These are phyloP conservation scores for Aleurites moluccanus DNA, from an alignment of 441 rosid genomes.

Conservation along the genomic window DNA sequence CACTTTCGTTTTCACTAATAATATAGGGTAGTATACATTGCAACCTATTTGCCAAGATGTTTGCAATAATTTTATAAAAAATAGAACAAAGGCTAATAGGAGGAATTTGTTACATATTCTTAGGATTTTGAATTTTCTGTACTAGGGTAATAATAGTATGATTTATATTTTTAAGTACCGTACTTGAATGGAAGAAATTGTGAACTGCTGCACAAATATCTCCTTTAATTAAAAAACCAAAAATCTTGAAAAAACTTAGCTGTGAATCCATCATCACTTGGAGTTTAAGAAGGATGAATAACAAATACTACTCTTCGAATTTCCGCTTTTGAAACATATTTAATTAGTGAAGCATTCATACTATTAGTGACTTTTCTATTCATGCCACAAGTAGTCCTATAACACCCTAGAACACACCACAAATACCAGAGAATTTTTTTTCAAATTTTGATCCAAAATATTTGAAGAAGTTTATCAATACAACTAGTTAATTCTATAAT, in stretches of 20 bases:
- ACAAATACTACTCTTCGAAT: no score
- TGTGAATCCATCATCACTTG: no score
- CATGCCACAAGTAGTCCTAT: not conserved
- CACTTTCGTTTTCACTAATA: not conserved
- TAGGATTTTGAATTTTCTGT: not conserved
- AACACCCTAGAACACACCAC: no score
- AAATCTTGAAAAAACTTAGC: no score
- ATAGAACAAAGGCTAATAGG: not conserved
- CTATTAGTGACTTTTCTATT: no score
- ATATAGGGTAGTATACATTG: not conserved
- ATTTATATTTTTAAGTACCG: not conserved
- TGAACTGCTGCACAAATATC: not conserved
- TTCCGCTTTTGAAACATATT: no score
- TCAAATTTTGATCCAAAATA: no score
- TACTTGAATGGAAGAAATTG: not conserved
- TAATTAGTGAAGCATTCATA: no score
- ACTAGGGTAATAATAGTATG: not conserved
- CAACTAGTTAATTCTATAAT: no score
- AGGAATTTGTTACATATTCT: not conserved
- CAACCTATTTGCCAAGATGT: not conserved
- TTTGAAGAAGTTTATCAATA: no score
- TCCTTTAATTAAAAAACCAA: not conserved
- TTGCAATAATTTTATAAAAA: not conserved
- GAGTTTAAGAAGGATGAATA: no score
- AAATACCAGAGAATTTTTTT: no score